These are phyloP conservation scores for Thermomucor indicae-seudaticae DNA, from an alignment of 371 early-diverging fungal genomes.

Conservation along the genomic window DNA sequence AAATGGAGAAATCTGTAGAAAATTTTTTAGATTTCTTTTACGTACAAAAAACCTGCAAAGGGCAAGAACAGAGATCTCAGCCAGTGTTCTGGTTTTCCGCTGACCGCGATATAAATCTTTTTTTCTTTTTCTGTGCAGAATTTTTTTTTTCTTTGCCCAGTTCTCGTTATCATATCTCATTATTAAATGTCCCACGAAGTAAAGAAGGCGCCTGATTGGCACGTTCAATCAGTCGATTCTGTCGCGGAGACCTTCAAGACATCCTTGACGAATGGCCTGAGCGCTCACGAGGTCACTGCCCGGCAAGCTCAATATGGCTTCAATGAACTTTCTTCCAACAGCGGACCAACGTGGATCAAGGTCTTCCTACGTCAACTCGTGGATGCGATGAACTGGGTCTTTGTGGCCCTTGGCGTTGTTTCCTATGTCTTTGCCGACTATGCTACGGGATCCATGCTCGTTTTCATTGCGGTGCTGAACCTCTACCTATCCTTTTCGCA, in stretches of 20 bases:
- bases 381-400: constrained; percentile 79
- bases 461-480: constrained; percentile 73
- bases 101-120: too few species aligned
- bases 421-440: constrained; percentile 56
- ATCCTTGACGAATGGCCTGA: constrained; percentile 11
- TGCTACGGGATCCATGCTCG: constrained; percentile 62
- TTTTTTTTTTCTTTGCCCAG: background rate
- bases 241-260: constrained; percentile 9
- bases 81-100: too few species aligned
- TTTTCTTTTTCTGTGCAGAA: too few species aligned
- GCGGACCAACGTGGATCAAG: constrained; percentile 60
- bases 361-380: constrained; percentile 75
- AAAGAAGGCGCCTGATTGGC: constrained; percentile 9
- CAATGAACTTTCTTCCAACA: constrained; percentile 29
- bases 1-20: too few species aligned
- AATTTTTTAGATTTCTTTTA: too few species aligned
- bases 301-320: constrained; percentile 15
- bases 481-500: constrained; percentile 80
- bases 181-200: background rate
- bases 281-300: constrained; percentile 6
- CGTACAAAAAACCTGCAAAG: too few species aligned
- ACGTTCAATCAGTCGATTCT: constrained; percentile 8
- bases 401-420: constrained; percentile 61
- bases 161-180: background rate
- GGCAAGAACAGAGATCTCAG: too few species aligned